A percentile compares a stretch with the other conserved stretches of the same genome.
Evolutionary conservation across 805 yeast species (phyloP).

Genomic region (Barnettozyma pratensis): DNA sequence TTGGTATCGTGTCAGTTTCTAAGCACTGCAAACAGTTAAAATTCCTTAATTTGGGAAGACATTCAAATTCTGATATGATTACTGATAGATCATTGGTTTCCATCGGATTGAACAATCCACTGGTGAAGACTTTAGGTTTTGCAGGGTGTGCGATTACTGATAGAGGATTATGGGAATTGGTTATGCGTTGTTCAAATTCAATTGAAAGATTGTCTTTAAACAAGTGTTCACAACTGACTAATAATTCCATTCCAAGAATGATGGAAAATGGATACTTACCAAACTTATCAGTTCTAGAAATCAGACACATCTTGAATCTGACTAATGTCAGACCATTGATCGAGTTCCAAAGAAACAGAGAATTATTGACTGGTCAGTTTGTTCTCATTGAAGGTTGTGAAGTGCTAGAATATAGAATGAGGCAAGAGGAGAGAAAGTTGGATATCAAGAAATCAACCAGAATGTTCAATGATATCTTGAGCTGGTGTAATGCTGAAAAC

Average conservation of each 20-base stretch:
- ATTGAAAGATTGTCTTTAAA: conserved; percentile 70
- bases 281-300: conserved; percentile 67
- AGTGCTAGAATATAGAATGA: conserved; percentile 50
- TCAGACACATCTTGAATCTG: conserved; percentile 55
- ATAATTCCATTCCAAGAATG: conserved; percentile 52
- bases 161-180: conserved; percentile 75
- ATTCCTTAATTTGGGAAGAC: conserved; percentile 77
- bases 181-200: conserved; percentile 41
- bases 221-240: conserved; percentile 57
- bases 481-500: conserved; percentile 52
- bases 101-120: conserved; percentile 44
- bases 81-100: conserved; percentile 65
- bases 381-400: conserved; percentile 80
- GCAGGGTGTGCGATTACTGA: conserved; percentile 87
- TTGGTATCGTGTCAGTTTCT: conserved; percentile 67
- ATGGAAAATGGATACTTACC: conserved; percentile 43
- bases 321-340: conserved; percentile 60
- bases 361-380: conserved; percentile 23
- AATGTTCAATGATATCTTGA: conserved; percentile 56
- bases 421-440: conserved; percentile 53
- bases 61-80: conserved; percentile 56
- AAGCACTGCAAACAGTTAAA: conserved; percentile 50
- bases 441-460: conserved; percentile 51
- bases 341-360: conserved; percentile 47
- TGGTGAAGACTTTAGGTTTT: conserved; percentile 66